Base-by-base conservation (phyloP, 345 rosid species). In the Ceriops decandra region DNA sequence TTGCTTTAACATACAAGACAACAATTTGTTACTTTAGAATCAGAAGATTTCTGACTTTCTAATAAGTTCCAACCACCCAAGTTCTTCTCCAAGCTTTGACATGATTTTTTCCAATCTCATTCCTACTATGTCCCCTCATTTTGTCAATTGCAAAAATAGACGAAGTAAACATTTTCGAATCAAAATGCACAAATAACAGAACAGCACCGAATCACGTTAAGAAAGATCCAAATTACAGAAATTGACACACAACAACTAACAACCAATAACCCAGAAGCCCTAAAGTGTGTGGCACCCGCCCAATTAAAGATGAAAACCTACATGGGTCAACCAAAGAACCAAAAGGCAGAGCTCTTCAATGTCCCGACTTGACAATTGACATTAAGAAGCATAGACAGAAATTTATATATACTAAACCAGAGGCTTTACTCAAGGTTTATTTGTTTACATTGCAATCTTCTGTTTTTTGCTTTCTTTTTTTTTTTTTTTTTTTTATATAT, bases 221-320 rank as follows among this genome's bases (percentile, higher is more conserved):
- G 20, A 11, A 52, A n/a, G 26, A 16, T 58, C 32, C 17, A 52
- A 20, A 17, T 52, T 8, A 52, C 35, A 36, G 35, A 33, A 49
- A 57, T 33, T 13, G 7, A 3, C 47, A 42, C 11, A 11, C 53
- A 51, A 27, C 32, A 65, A 38, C 68, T 27, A 52, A 35, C 1
- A 35, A 28, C 52, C 64, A 47, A 22, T 16, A 11, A 38, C 47
- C 47, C 47, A 38, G 15, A 26, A 10, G 2, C 33, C 38, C 52
- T 28, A 67, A 19, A 61, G 28, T 21, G 60, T 32, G 42, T 13
- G 62, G 19, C 63, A 24, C 56, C 22, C 52, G n/a, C 35, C 36
- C 31, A 61, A 57, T 7, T 62, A 30, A 52, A 69, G 17, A 54
- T 19, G n/a, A 65, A 67, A 57, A 63, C 76, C 32, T 21, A 66